Conservation (phyloP, 495 filamentous ascomycete genomes). For the Aspergillus sclerotioniger region DNA sequence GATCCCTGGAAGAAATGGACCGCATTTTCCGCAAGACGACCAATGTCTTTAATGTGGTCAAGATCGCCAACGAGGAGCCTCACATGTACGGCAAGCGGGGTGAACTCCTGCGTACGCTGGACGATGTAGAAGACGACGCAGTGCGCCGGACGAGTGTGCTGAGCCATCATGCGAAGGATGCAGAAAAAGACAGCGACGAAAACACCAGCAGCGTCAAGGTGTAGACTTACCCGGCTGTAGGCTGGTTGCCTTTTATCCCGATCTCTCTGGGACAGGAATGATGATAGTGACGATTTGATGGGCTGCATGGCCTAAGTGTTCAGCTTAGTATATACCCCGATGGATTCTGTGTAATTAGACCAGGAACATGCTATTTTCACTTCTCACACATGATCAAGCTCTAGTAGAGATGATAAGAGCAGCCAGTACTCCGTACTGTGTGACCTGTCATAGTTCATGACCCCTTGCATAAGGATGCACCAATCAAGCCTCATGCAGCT, state of each 20-base stretch:
- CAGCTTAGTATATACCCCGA: background rate
- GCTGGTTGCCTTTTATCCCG: background rate
- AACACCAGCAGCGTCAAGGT: slow-evolving; percentile 30
- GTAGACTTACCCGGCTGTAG: background rate
- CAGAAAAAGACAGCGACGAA: slow-evolving; percentile 32
- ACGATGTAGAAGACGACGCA: slow-evolving; percentile 39
- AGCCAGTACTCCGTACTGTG: too few species aligned
- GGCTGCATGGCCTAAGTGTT: background rate
- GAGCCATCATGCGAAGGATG: slow-evolving; percentile 28
- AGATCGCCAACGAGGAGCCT: slow-evolving; percentile 58
- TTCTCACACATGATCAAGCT: too few species aligned
- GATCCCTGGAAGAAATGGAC: slow-evolving; percentile 76
- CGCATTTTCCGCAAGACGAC: slow-evolving; percentile 67
- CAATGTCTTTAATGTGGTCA: slow-evolving; percentile 56
- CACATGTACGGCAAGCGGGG: slow-evolving; percentile 70
- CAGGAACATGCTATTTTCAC: background rate
- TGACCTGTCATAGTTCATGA: too few species aligned
- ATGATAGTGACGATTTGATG: background rate
- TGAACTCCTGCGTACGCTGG: slow-evolving; percentile 50
- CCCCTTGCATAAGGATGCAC: too few species aligned
- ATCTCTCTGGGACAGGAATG: background rate
- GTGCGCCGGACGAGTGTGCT: slow-evolving; percentile 33
- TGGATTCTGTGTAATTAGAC: background rate
- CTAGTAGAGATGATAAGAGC: too few species aligned
- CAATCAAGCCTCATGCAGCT: too few species aligned